Base-by-base conservation (phyloP, 2,329 filamentous ascomycete genomes). In the Ceratocystis cacaofunesta region DNA sequence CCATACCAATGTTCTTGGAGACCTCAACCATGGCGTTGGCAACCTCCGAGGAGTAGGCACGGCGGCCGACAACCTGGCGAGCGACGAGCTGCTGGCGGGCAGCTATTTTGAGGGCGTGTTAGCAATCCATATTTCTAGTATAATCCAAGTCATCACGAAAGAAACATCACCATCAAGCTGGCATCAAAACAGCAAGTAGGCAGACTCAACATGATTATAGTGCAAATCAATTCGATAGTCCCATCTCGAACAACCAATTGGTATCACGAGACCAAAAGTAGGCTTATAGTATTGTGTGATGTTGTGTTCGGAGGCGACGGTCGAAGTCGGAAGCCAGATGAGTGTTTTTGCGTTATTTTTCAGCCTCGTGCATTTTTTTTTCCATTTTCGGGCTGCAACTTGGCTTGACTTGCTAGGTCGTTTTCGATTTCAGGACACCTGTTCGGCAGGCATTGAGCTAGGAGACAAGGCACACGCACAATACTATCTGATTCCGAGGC, bases 1-100 rank as follows among this genome's bases (percentile, higher is more conserved):
- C 88, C 88, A 91, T 91, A 84, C 88, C 88, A 75, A 91, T 78
- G 86, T 91, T 91, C 85, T 90, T 88, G 79, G 88, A 91, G 80
- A 90, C 88, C 84, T 91, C 87, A 77, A 92, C 88, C 82, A 92
- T 87, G 78, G 88, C 88, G 78, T 88, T 83, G 80, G 88, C 88
- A 79, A 92, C 89, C 85, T 92, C 88, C 75, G 88, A 91, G 75
- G 86, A 90, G 87, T 91, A 92, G 77, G 85, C 84, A 76, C 88
- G 88, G 78, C 83, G 84, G 76, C 82, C 79, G 71, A 74, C 73
- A 75, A 79, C 75, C 77, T 81, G 77, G 80, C 66, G 66, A 63
- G 66, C 66, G 55, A 67, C 65, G 65, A 65, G 66, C 66, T 67
- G 63, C 61, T 67, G 65, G 65, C 65, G 65, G 65, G 65, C 65